A percentile compares a stretch with the other conserved stretches of the same genome.
Conservation (phyloP, 2,329 filamentous ascomycete species). For the Juglanconis oblonga region DNA sequence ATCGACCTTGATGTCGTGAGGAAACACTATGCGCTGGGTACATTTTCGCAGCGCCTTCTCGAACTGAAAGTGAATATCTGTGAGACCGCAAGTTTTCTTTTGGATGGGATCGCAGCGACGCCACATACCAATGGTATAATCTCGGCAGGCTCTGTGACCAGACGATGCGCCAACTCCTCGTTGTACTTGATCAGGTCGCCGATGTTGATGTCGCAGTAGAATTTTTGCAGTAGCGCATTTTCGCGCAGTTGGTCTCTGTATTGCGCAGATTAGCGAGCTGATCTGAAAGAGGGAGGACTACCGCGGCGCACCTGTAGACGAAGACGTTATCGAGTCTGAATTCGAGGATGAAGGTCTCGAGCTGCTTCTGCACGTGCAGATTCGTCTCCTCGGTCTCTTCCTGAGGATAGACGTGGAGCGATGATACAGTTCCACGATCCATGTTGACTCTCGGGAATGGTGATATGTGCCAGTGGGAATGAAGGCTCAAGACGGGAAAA, state of each 20-base stretch:
- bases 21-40: conserved; percentile 90
- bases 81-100: not conserved
- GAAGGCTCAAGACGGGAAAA: not conserved
- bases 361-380: conserved; percentile 70
- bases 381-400: conserved; percentile 67
- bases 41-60: conserved; percentile 86
- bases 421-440: conserved; percentile 87
- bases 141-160: conserved; percentile 86
- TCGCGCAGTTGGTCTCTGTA: conserved; percentile 88
- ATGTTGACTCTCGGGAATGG: conserved; percentile 42
- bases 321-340: conserved; percentile 94
- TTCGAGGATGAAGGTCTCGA: conserved; percentile 88
- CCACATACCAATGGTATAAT: conserved; percentile 81
- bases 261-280: not conserved
- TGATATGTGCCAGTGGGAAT: not conserved
- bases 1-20: conserved; percentile 61
- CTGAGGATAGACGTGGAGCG: conserved; percentile 73
- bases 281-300: conserved; percentile 14
- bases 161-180: conserved; percentile 86
- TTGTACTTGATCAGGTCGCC: conserved; percentile 94
- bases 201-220: conserved; percentile 94
- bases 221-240: conserved; percentile 91
- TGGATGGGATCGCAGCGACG: not conserved
- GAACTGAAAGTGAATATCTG: conserved; percentile 57
- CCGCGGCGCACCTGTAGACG: conserved; percentile 73